phyloP scores from a whole-genome alignment of 768 basidiomycete genomes.

The Suillus spraguei region DNA sequence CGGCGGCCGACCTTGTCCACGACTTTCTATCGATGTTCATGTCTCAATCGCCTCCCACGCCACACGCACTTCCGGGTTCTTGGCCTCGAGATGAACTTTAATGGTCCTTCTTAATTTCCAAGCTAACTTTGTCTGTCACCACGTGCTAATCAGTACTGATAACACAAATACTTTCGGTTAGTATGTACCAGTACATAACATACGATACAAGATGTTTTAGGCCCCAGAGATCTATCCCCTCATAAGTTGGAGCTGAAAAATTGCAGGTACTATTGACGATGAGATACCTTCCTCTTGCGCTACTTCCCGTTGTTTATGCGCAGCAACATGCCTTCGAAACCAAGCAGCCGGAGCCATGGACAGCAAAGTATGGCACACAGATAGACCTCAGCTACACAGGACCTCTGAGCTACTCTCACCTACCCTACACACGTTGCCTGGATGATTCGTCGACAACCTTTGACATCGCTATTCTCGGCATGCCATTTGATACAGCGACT shows the following conservation, averaged over 20 bases:
- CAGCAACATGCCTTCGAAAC: slow-evolving; percentile 10
- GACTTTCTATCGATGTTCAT: slow-evolving; percentile 46
- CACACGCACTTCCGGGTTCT: slow-evolving; percentile 14
- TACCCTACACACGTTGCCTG: slow-evolving; percentile 71
- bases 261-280: slow-evolving; percentile 5
- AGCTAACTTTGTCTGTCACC: slow-evolving; percentile 7
- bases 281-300: slow-evolving; percentile 8
- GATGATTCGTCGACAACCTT: slow-evolving; percentile 53
- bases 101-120: slow-evolving; percentile 5
- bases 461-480: slow-evolving; percentile 74
- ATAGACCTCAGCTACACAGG: slow-evolving; percentile 72
- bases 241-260: not conserved
- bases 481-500: slow-evolving; percentile 70
- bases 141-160: slow-evolving; percentile 5
- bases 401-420: slow-evolving; percentile 74
- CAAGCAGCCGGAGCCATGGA: slow-evolving; percentile 44
- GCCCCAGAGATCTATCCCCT: not conserved
- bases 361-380: slow-evolving; percentile 65
- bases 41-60: slow-evolving; percentile 27
- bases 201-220: not conserved
- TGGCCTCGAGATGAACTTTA: slow-evolving; percentile 26
- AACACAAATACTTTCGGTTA: slow-evolving; percentile 6
- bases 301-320: slow-evolving; percentile 7
- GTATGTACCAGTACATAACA: slow-evolving; percentile 1
- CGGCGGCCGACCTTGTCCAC: slow-evolving; percentile 47